These are phyloP conservation scores for Pyrenula aspistea DNA, from an alignment of 495 filamentous ascomycete genomes.

Conservation along the genomic window DNA sequence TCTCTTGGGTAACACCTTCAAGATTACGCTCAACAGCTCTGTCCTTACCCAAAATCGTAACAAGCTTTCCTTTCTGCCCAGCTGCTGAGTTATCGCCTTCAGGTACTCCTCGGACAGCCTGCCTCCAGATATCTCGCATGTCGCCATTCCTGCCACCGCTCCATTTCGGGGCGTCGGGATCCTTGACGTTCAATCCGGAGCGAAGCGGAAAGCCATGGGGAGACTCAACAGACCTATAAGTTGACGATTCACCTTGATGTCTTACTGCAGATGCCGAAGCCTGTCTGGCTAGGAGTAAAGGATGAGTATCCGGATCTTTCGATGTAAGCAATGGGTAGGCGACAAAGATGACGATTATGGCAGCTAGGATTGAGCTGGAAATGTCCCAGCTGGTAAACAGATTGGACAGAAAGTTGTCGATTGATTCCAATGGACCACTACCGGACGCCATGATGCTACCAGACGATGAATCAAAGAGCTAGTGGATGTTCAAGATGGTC, in stretches of 20 bases:
- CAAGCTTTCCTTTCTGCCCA: slow-evolving; percentile 59
- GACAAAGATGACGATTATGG: slow-evolving; percentile 46
- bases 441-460: too few species aligned
- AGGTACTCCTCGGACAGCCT: slow-evolving; percentile 50
- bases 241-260: slow-evolving; percentile 69
- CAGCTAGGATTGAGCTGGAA: slow-evolving; percentile 53
- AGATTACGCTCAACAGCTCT: slow-evolving; percentile 58
- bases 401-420: slow-evolving; percentile 57
- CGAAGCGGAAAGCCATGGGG: slow-evolving; percentile 76
- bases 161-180: slow-evolving; percentile 73
- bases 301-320: slow-evolving; percentile 78
- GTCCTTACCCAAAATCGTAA: slow-evolving; percentile 69
- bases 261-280: slow-evolving; percentile 65
- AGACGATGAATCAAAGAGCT: too few species aligned
- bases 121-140: slow-evolving; percentile 83
- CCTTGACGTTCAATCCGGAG: slow-evolving; percentile 73
- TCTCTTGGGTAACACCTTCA: slow-evolving; percentile 66
- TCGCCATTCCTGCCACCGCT: slow-evolving; percentile 74
- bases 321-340: slow-evolving; percentile 49
- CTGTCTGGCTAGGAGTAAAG: slow-evolving; percentile 79
- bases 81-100: slow-evolving; percentile 45
- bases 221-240: slow-evolving; percentile 68
- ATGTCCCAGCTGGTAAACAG: slow-evolving; percentile 69
- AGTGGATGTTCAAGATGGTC: too few species aligned
- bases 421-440: too few species aligned